These are phyloP conservation scores for Telfairia occidentalis DNA, from an alignment of 331 rosid genomes.

Conservation along the genomic window DNA sequence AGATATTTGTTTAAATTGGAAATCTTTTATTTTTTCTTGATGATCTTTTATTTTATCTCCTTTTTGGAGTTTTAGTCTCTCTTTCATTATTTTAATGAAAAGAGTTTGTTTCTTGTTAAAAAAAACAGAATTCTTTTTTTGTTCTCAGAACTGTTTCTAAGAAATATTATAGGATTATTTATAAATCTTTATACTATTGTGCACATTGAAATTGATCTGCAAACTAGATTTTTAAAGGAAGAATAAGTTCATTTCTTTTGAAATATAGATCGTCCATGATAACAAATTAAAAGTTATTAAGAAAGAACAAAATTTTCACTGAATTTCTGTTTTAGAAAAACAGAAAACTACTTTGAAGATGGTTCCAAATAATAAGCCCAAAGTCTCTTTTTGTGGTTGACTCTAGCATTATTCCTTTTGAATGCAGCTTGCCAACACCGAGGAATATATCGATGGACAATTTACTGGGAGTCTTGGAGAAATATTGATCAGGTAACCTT, in stretches of 20 bases:
- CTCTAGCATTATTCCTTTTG: slow-evolving; percentile 4
- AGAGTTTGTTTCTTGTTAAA: no score
- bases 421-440: slow-evolving; percentile 78
- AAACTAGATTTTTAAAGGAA: neutral
- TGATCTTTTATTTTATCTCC: no score
- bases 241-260: neutral
- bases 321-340: neutral
- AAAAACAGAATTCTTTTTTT: neutral
- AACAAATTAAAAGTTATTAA: neutral
- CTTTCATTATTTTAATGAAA: no score
- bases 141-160: neutral
- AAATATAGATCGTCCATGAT: neutral
- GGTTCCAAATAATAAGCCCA: neutral
- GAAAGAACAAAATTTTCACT: neutral
- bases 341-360: neutral
- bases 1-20: no score
- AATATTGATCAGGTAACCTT: slow-evolving; percentile 76
- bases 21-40: no score
- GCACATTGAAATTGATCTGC: neutral
- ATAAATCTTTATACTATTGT: neutral
- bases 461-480: slow-evolving; percentile 87
- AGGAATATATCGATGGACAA: slow-evolving; percentile 85
- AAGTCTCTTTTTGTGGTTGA: neutral
- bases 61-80: no score
- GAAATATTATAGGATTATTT: neutral